Base-by-base conservation (phyloP, 2,329 filamentous ascomycete genomes). In the Pseudogymnoascus sp. region DNA sequence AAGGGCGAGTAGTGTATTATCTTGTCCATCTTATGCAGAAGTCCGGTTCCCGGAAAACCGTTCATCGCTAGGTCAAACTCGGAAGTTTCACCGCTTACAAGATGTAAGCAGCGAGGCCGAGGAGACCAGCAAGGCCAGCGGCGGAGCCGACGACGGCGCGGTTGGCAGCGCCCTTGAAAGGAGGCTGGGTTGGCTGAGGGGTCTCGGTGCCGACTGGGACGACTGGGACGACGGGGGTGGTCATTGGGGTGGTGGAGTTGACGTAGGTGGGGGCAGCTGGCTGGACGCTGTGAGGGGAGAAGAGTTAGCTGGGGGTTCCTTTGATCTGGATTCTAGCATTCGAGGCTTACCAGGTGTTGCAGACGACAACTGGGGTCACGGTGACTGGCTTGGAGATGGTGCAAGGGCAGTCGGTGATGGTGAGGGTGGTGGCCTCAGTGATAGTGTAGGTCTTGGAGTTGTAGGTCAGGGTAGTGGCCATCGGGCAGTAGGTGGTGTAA, bases 381-480 rank as follows among this genome's bases (percentile, higher is more conserved):
- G 77, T 76, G 70, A 86, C 77, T 63, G 84, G 82, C 78, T 81
- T 82, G 78, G 79, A 81, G 77, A 85, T 73, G 73, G 84, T 90
- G 86, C 86, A 89, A 70, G 86, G 83, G 82, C 87, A 88, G 81
- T 87, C 80, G 71, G 84, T 84, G 81, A 89, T 83, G 79, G 86
- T 89, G 76, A 89, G 76, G 75, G 85, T 87, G 75, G 85, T 87
- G 74, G 86, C 77, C 69, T 75, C 75, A 67, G 78, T 79, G 67
- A 82, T 77, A 66, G 77, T 80, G 75, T 81, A 81, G 69, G 81
- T 83, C 63, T 77, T 69, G 65, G 73, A 73, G 66, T 76, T 76
- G 72, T 78, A 75, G 60, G 77, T 75, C 66, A 84, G 68, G 60
- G 73, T 73, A 64, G 82, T 83, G 54, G 81, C 71, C 65, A 69